Base-by-base conservation (phyloP, 2,329 filamentous ascomycete species). In the Plenodomus lindquistii region DNA sequence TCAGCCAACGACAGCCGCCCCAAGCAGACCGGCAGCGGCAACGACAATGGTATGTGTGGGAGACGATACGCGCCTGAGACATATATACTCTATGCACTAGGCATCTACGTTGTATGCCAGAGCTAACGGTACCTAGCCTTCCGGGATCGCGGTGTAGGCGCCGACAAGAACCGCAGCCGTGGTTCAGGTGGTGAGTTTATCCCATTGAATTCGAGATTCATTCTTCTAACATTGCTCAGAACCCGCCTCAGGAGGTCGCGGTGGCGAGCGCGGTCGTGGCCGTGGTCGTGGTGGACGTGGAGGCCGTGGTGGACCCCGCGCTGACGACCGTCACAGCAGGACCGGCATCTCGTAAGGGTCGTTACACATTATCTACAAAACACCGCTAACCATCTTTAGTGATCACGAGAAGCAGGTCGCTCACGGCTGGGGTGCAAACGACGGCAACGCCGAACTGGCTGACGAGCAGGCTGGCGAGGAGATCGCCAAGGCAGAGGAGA, bases 391-490 rank as follows among this genome's bases (percentile, higher is more conserved):
- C 29, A 18, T 15, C 5, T 19, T 7, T 44, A 90, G 88, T 69
- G 87, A 89, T 59, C 87, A 88, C 69, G 87, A 91, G 66, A 95
- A 95, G 85, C 88, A 93, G 77, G 85, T 88, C 72, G 88, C 85
- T 70, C 89, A 93, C 75, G 88, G 89, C 66, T 97, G 93, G 91
- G 94, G 93, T 66, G 86, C 84, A 70, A 82, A 83, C 64, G 88
- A 90, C 71, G 94, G 91, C 67, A 80, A 86, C 55, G 88, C 88
- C 70, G 91, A 95, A 79, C 85, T 88, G 78, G 88, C 88, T 71
- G 94, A 97, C 67, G 94, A 97, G 83, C 85, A 90, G 77, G 91
- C 88, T 64, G 94, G 88, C 65, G 91, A 95, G 75, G 87, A 85
- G 65, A 95, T 97, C 64, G 94, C 94, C 62, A 83, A 90, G 77